phyloP scores from a whole-genome alignment of 345 rosid species.

The Boechera retrofracta region DNA sequence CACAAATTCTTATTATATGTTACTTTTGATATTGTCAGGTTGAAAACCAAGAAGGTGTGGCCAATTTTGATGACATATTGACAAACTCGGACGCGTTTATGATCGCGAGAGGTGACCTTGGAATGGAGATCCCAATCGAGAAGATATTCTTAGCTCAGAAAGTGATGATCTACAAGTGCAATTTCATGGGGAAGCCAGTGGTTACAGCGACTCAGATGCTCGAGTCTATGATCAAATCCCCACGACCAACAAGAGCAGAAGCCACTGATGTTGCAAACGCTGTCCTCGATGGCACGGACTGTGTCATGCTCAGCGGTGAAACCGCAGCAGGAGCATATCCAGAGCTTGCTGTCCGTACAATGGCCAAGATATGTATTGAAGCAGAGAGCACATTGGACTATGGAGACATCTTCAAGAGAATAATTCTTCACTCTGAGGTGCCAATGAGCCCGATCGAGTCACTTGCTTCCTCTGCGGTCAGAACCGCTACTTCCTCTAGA shows the following conservation, averaged over 20 bases:
- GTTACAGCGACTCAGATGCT: constrained; percentile 89
- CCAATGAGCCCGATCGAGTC: constrained; percentile 96
- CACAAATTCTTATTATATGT: neutral
- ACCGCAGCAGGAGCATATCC: constrained; percentile 98
- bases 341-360: constrained; percentile 84
- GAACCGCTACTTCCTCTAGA: constrained; percentile 80
- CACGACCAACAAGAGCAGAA: constrained; percentile 96
- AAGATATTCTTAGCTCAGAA: constrained; percentile 81
- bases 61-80: constrained; percentile 76
- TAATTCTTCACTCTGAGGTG: constrained; percentile 78
- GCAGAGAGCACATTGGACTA: constrained; percentile 89
- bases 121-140: constrained; percentile 86
- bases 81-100: constrained; percentile 75
- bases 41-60: constrained; percentile 80
- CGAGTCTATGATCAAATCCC: constrained; percentile 97
- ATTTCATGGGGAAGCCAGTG: constrained; percentile 74
- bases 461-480: constrained; percentile 86
- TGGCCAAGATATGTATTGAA: constrained; percentile 91
- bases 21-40: constrained; percentile 52
- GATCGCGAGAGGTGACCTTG: constrained; percentile 89
- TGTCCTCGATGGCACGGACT: constrained; percentile 90
- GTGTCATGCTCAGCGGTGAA: constrained; percentile 98
- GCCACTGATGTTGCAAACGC: constrained; percentile 98
- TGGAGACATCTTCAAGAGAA: constrained; percentile 80
- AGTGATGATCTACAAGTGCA: constrained; percentile 81